Base-by-base conservation (phyloP, 352 stramenopile genomes). In the Pythium rhizo-oryzae region DNA sequence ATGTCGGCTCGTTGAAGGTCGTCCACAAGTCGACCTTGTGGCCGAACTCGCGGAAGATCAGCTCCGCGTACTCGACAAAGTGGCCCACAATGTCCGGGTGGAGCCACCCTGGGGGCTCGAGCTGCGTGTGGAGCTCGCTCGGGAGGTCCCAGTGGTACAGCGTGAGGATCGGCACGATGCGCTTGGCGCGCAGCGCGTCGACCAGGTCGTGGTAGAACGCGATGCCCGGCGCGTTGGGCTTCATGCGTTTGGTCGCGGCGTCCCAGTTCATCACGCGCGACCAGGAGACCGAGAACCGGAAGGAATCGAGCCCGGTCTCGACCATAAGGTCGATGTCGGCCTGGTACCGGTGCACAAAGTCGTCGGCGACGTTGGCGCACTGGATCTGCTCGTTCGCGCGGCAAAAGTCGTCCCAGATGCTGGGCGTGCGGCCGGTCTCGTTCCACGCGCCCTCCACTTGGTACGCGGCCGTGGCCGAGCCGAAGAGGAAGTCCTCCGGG, bases 1-100 rank as follows among this genome's bases (percentile, higher is more conserved):
- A 93, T 82, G 89, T 94, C 18, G 93, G 81, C 75, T 99, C 97
- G 69, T 99, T 99, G 65, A 99, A 93, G 8, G 96, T 99, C 13
- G 97, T 89, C 96, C 96, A 99, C 62, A 87, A 90, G 70, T 96
- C 91, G 12, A 99, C 90, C 54, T 96, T 90, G 65, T 85, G 71
- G 54, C 96, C 96, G 77, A 96, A 99, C 49, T 89, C 81, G 16
- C 79, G 61, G 74, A 98, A 99, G 62, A 90, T 96, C 28, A 98
- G 77, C 44, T 81, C 65, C 1, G 94, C 90, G 76, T 98, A 99
- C 50, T 94, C 73, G 13, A 80, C 75, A 68, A 97, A 98, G 60
- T 92, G 77, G 39, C 71, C 71, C 37, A 16, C 4, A 9, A 43
- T 43, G 4, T 43, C 37, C 11, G 37, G 2, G 37, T 43, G 5